Percentiles rank a stretch among this genome's conserved stretches.
These are phyloP conservation scores for Salvia splendens DNA, from an alignment of 257 asterid species.

Conservation along the genomic window DNA sequence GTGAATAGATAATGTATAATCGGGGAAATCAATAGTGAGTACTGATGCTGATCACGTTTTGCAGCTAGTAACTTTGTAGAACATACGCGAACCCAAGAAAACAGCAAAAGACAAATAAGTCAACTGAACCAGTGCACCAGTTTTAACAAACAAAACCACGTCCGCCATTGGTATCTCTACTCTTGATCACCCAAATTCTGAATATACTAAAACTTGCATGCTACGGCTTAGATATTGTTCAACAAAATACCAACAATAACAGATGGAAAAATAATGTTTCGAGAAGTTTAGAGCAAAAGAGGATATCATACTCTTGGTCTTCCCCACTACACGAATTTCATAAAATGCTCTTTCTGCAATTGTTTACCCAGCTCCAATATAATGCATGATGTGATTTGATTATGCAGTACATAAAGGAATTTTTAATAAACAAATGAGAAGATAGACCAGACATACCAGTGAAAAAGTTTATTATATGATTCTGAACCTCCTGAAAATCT, in stretches of 20 bases:
- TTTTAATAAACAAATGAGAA: conserved; percentile 1
- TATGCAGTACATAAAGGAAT: conserved; percentile 11
- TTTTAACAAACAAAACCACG: conserved; percentile 1
- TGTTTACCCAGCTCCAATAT: conserved; percentile 14
- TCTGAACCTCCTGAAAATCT: conserved; percentile 65
- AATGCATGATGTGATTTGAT: conserved; percentile 9
- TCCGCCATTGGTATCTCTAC: background rate
- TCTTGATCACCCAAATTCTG: background rate
- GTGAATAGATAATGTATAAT: background rate
- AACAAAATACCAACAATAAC: background rate
- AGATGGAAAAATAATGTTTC: background rate
- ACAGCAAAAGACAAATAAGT: background rate
- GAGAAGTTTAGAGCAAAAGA: background rate
- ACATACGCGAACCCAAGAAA: conserved; percentile 1
- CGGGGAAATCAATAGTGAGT: background rate
- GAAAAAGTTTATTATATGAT: conserved; percentile 61
- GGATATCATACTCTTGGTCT: background rate
- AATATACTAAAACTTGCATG: background rate
- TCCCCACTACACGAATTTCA: background rate
- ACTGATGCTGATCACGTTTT: background rate
- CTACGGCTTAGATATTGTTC: background rate
- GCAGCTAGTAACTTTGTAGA: background rate
- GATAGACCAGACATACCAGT: conserved; percentile 48
- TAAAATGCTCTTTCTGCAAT: conserved; percentile 17
- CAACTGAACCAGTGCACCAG: background rate